Base-by-base conservation (phyloP, 2,329 filamentous ascomycete species). In the Daldinia eschscholtzii region DNA sequence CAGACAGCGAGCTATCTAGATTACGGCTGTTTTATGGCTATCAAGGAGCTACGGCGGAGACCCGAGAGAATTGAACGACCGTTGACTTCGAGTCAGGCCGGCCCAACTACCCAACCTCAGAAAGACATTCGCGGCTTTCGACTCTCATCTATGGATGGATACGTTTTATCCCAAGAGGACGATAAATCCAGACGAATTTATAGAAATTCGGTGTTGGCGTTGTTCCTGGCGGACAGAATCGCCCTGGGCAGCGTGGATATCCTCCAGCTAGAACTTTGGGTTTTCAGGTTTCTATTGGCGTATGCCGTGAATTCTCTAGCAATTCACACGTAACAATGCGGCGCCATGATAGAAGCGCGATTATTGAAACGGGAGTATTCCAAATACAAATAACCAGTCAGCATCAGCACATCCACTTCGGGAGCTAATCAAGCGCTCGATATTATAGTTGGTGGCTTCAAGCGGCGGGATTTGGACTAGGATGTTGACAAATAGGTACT, bases 101-200 rank as follows among this genome's bases (percentile, higher is more conserved):
- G 46, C 28, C 28, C 61, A 0, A 41, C 61, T 9, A 67, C 70
- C 15, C 67, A 61, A 28, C 52, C 63, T 42, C 67, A 70, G 23
- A 70, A 79, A 18, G 84, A 87, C 52, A 83, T 86, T 50, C 81
- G 83, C 20, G 78, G 76, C 7, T 85, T 86, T 73, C 81, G 83
- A 37, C 82, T 84, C 13, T 86, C 85, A 0, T 79, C 82, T 23
- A 85, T 87, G 83, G 85, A 88, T 68, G 83, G 80, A 12, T 86
- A 81, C 66, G 79, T 86, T 4, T 73, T 86, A 15, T 63, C 73
- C 7, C 73, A 80, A 7, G 76, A 76, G 23, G 74, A 81, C 28
- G 39, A 57, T 6, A 26, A 58, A 33, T 66, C 74, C 30, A 78
- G 77, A 72, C 71, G 39, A 23, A 33, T 60, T 1, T 87, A 87